Evolutionary conservation across 2,329 filamentous ascomycete species (phyloP).

Genomic region (Myriosclerotinia duriaeana): DNA sequence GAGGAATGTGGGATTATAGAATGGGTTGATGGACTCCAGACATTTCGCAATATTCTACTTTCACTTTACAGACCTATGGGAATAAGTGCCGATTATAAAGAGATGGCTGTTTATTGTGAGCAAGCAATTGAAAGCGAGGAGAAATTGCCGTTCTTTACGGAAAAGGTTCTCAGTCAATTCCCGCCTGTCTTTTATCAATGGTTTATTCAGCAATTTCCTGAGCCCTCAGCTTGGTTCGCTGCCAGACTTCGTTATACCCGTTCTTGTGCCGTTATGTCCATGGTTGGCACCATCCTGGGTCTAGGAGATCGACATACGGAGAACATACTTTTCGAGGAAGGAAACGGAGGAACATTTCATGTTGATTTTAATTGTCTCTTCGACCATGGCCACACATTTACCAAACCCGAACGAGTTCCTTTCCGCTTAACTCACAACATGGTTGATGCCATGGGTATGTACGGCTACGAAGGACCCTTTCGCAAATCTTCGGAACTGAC

Average conservation of each 20-base stretch:
- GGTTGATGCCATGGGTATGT: conserved; percentile 94
- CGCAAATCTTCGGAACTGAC: conserved; percentile 88
- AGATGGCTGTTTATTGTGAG: conserved; percentile 64
- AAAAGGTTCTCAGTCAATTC: conserved; percentile 64
- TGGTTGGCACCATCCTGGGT: conserved; percentile 92
- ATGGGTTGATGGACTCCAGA: conserved; percentile 96
- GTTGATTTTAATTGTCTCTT: conserved; percentile 99
- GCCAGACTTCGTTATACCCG: conserved; percentile 87
- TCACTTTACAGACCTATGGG: conserved; percentile 74
- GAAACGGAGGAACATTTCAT: conserved; percentile 90
- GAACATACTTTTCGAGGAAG: conserved; percentile 93
- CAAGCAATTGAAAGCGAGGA: conserved; percentile 56
- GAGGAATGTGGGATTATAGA: conserved; percentile 98
- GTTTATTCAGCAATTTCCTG: conserved; percentile 94
- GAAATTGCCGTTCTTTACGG: conserved; percentile 70
- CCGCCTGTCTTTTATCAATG: conserved; percentile 85
- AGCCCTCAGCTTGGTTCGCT: conserved; percentile 87
- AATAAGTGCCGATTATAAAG: conserved; percentile 66
- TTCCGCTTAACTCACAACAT: conserved; percentile 99
- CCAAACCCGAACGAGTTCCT: conserved; percentile 90
- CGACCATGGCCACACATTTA: conserved; percentile 94
- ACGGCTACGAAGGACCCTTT: conserved; percentile 92
- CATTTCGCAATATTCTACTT: conserved; percentile 86
- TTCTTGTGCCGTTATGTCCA: conserved; percentile 98
- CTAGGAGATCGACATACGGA: conserved; percentile 95